phyloP scores from a whole-genome alignment of 1,284 basidiomycete genomes.

The Naganishia sp. region DNA sequence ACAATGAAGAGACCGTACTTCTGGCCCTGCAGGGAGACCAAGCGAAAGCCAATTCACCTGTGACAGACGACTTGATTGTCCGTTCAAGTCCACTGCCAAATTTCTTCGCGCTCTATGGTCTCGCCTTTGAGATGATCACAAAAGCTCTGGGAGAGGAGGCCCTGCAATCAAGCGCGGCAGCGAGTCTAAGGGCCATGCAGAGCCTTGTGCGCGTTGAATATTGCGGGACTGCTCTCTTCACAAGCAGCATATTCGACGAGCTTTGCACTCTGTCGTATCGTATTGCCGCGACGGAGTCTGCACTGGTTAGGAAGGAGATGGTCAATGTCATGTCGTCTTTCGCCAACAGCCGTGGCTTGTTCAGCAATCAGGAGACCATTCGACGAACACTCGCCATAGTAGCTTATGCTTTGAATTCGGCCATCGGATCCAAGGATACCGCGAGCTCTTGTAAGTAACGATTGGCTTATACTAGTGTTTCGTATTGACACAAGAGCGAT shows the following conservation, averaged over 20 bases:
- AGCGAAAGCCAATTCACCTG: background rate
- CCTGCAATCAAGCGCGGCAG: slow-evolving; percentile 50
- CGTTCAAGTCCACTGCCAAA: slow-evolving; percentile 73
- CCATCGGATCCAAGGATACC: slow-evolving; percentile 62
- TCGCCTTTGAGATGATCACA: slow-evolving; percentile 86
- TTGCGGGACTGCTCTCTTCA: slow-evolving; percentile 75
- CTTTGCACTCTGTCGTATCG: slow-evolving; percentile 85
- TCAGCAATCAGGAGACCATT: slow-evolving; percentile 44
- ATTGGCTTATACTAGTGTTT: background rate
- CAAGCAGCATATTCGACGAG: slow-evolving; percentile 83
- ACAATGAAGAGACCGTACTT: slow-evolving; percentile 67
- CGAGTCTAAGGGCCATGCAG: slow-evolving; percentile 77
- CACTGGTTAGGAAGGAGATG: slow-evolving; percentile 70
- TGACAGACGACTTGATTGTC: slow-evolving; percentile 35
- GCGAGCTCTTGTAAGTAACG: slow-evolving; percentile 62
- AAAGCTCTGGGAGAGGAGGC: slow-evolving; percentile 60
- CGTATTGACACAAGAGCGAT: background rate
- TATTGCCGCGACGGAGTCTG: slow-evolving; percentile 81
- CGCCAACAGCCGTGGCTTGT: slow-evolving; percentile 56
- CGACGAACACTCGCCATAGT: slow-evolving; percentile 55
- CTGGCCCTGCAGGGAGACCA: slow-evolving; percentile 57
- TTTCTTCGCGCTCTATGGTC: slow-evolving; percentile 88
- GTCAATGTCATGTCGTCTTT: slow-evolving; percentile 71
- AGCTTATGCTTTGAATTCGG: slow-evolving; percentile 73
- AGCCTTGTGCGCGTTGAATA: slow-evolving; percentile 76